Base-by-base conservation (phyloP, 768 basidiomycete species). In the Guyanaporus albipodus region DNA sequence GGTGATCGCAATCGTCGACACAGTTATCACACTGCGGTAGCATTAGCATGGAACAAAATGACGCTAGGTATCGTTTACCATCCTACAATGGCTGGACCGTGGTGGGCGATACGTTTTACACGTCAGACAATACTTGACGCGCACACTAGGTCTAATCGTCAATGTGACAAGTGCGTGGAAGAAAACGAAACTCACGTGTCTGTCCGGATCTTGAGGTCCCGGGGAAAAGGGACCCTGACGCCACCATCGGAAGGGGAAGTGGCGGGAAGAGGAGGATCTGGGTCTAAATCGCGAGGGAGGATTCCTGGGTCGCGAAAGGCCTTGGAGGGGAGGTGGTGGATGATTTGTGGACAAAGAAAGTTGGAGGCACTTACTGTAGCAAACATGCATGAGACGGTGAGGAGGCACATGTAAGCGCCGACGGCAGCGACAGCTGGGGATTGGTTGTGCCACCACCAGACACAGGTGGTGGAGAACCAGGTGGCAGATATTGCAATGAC, bases 71-170 rank as follows among this genome's bases (percentile, higher is more conserved):
- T 11, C 2, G 15, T 75, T 60, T 56, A 91, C 91, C 80, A 96
- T 79, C 64, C 93, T 91, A 65, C 95, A 99, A 67, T 99, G 95
- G 60, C 90, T 95, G 17, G 92, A 87, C 52, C 95, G 73, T 4
- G 95, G 95, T 7, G 95, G 91, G 17, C 95, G 82, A 62, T 97
- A 99, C 2, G 81, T 91, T 57, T 80, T 79, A 67, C 95, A 99
- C 11, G 93, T 97, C 26, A 85, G 79, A 62, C 95, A 99, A 58
- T 91, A 97, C 67, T 95, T 96, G 46, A 91, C 86, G 9, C 87
- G 83, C 28, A 95, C 88, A 23, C 92, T 94, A 17, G 10, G 35
- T 42, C 2, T 2, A 11, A 26, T 15, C 9, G 36, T 50, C 34
- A 32, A 24, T 10, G 18, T n/a, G 37, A 35, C 18, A 24, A 11